Evolutionary conservation across 805 yeast species (phyloP).

Genomic region (Brettanomyces naardenensis): DNA sequence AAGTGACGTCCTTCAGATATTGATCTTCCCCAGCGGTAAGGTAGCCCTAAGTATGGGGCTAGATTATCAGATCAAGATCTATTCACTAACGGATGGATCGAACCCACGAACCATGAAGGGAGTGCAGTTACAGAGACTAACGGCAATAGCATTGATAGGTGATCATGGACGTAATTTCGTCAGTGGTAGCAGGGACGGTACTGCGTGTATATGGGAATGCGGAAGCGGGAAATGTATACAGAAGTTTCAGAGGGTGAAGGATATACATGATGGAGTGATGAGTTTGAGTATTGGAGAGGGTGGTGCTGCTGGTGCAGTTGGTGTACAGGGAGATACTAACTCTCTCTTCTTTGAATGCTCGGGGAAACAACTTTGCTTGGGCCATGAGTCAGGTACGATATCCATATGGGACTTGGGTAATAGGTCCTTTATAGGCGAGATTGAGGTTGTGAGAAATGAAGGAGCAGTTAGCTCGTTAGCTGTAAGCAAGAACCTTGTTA

Average conservation of each 20-base stretch:
- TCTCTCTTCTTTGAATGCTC: conserved; percentile 38
- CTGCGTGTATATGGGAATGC: conserved; percentile 62
- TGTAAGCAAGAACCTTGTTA: conserved; percentile 1
- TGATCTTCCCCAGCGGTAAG: conserved; percentile 56
- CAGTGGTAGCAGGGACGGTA: conserved; percentile 47
- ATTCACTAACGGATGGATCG: conserved; percentile 44
- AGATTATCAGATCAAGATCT: conserved; percentile 53
- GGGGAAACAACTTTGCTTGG: conserved; percentile 37
- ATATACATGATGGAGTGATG: conserved; percentile 28
- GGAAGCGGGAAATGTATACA: conserved; percentile 42
- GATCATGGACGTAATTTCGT: conserved; percentile 56
- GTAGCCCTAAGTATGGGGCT: conserved; percentile 51
- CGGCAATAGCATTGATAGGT: conserved; percentile 45
- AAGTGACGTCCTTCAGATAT: conserved; percentile 33
- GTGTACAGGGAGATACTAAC: background rate
- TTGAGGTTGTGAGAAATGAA: conserved; percentile 6
- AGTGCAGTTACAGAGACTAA: conserved; percentile 42
- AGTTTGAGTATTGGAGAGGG: conserved; percentile 10
- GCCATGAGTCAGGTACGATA: conserved; percentile 31
- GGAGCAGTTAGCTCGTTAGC: conserved; percentile 9
- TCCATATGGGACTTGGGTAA: conserved; percentile 35
- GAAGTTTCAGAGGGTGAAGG: conserved; percentile 30
- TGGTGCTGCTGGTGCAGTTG: background rate
- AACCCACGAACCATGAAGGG: conserved; percentile 39
- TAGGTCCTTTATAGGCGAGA: conserved; percentile 17